Conservation (phyloP, 495 filamentous ascomycete species). For the Aspergillus heteromorphus region DNA sequence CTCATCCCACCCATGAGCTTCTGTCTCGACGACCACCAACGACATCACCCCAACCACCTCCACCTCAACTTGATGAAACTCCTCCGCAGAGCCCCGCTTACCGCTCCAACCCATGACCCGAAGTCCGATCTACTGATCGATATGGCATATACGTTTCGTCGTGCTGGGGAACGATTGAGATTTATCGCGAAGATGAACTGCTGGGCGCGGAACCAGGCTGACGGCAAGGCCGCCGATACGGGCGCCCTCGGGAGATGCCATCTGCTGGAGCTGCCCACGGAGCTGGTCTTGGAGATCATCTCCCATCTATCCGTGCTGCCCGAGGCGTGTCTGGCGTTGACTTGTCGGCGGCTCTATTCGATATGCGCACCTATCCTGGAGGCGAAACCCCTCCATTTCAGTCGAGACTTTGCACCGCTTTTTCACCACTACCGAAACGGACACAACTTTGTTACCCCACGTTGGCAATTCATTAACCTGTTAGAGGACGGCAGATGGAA, state of each 20-base stretch:
- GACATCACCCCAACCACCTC: neutral
- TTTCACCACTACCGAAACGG: conserved; percentile 42
- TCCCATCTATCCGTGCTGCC: conserved; percentile 36
- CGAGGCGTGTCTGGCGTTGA: conserved; percentile 39
- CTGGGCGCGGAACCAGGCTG: conserved; percentile 20
- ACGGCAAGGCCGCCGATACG: conserved; percentile 12
- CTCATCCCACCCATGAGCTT: conserved; percentile 13
- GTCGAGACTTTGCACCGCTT: conserved; percentile 41
- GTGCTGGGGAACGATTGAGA: conserved; percentile 32
- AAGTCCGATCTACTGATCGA: conserved; percentile 9
- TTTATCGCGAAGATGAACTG: conserved; percentile 28
- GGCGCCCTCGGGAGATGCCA: conserved; percentile 23
- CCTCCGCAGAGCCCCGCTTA: conserved; percentile 7
- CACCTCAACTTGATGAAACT: neutral
- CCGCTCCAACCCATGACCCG: conserved; percentile 15
- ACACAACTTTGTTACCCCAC: conserved; percentile 35
- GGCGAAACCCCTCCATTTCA: conserved; percentile 36
- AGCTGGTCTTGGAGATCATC: conserved; percentile 38
- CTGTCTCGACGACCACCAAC: conserved; percentile 2
- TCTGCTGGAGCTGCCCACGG: conserved; percentile 41
- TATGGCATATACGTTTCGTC: conserved; percentile 28
- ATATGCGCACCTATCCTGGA: conserved; percentile 32
- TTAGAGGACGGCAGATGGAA: conserved; percentile 38
- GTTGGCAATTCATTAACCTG: conserved; percentile 39
- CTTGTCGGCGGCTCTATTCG: conserved; percentile 38